Percentiles rank a stretch among this genome's conserved stretches.
Conservation (phyloP, 139 green algal genomes). For the Tetradesmus lagerheimii region DNA sequence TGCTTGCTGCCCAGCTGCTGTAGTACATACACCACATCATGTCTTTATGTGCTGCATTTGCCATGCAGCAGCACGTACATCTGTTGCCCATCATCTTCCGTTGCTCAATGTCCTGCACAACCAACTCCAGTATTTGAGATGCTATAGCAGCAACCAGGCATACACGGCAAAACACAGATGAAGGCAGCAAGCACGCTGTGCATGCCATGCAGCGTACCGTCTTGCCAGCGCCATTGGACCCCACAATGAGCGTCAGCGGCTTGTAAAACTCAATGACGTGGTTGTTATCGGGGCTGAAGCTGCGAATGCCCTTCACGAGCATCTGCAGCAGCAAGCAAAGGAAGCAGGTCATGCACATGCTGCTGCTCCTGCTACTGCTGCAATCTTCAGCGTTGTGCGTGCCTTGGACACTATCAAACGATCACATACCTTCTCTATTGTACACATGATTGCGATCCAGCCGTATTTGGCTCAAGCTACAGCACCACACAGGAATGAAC, state of each 20-base stretch:
- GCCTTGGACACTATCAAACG: not conserved
- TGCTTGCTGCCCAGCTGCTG: too few species aligned
- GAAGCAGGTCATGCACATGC: not conserved
- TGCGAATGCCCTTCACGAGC: conserved; percentile 97
- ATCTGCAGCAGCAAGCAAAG: conserved; percentile 66
- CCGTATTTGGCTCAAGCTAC: not conserved
- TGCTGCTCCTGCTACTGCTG: not conserved
- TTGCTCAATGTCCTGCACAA: too few species aligned
- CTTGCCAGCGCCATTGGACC: conserved; percentile 97
- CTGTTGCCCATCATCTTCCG: too few species aligned
- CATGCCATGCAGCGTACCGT: conserved; percentile 85
- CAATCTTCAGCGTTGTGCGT: not conserved
- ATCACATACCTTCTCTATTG: conserved; percentile 25
- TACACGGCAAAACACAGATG: not conserved
- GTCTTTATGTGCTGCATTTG: too few species aligned
- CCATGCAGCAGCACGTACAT: too few species aligned
- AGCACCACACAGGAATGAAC: not conserved
- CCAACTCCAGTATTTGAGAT: not conserved
- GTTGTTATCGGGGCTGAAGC: conserved; percentile 93
- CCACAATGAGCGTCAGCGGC: conserved; percentile 98
- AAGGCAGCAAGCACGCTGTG: not conserved
- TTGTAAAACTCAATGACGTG: conserved; percentile 94
- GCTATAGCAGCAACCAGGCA: not conserved
- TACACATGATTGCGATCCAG: conserved; percentile 3
- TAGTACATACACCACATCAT: too few species aligned